Evolutionary conservation across 257 asterid genomes (phyloP).

Genomic region (Nicotiana attenuata): DNA sequence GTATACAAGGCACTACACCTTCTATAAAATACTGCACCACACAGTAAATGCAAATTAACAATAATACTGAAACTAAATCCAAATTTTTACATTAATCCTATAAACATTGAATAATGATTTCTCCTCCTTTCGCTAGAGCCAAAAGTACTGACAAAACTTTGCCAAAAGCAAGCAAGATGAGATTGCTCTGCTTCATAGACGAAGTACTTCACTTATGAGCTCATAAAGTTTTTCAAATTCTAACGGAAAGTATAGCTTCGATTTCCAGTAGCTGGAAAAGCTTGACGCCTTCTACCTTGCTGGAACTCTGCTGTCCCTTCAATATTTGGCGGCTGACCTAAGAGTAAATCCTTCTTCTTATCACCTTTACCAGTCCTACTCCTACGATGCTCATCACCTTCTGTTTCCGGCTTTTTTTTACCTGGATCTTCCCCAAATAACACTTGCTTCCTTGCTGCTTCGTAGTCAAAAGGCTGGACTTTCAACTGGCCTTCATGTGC

Average conservation of each 20-base stretch:
- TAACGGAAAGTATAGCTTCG: conserved; percentile 77
- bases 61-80: not conserved
- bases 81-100: not conserved
- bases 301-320: conserved; percentile 37
- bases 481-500: conserved; percentile 21
- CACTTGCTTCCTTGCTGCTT: conserved; percentile 57
- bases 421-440: conserved; percentile 41
- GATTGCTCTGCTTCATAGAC: conserved; percentile 13
- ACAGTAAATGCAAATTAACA: not conserved
- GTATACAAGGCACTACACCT: not conserved
- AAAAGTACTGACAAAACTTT: not conserved
- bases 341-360: conserved; percentile 31
- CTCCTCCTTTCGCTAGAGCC: not conserved
- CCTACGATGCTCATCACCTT: conserved; percentile 18
- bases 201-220: conserved; percentile 13
- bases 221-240: not conserved
- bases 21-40: not conserved
- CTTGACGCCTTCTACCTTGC: conserved; percentile 86
- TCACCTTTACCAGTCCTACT: conserved; percentile 27
- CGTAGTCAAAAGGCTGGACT: conserved; percentile 68
- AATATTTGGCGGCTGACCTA: conserved; percentile 20
- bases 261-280: conserved; percentile 90
- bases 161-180: conserved; percentile 13
- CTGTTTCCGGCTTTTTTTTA: conserved; percentile 5
- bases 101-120: not conserved